Evolutionary conservation across 768 basidiomycete genomes (phyloP).

Genomic region (Boletus eberwhitei): DNA sequence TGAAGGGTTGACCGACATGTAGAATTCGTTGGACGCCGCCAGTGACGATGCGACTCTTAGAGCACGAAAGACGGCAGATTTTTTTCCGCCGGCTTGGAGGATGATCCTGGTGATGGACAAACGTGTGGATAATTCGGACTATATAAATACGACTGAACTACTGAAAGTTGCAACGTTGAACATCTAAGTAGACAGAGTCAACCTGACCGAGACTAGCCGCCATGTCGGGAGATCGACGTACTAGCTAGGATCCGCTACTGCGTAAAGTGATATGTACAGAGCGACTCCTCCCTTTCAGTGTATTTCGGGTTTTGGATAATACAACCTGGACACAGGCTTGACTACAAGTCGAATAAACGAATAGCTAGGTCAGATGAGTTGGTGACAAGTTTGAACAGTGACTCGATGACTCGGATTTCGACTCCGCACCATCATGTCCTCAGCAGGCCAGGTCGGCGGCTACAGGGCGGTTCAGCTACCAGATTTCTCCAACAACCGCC

Average conservation of each 20-base stretch:
- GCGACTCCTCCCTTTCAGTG: neutral
- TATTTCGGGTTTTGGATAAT: neutral
- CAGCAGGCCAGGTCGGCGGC: neutral
- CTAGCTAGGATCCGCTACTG: neutral
- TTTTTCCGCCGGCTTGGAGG: neutral
- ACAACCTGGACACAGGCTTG: neutral
- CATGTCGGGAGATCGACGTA: neutral
- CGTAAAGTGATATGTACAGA: neutral
- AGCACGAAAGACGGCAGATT: neutral
- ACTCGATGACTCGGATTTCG: neutral
- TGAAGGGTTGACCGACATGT: conserved; percentile 3
- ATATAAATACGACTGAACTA: neutral
- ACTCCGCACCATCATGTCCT: conserved; percentile 2
- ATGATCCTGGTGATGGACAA: neutral
- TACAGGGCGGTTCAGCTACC: conserved; percentile 13
- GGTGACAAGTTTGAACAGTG: neutral
- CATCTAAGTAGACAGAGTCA: neutral
- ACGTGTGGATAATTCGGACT: neutral
- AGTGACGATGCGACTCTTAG: neutral
- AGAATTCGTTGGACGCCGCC: neutral
- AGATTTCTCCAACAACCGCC: conserved; percentile 20
- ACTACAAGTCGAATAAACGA: neutral
- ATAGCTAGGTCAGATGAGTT: neutral
- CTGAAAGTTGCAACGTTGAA: neutral
- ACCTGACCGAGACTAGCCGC: neutral